These are phyloP conservation scores for Vairimorpha ceranae DNA, from an alignment of 371 early-diverging fungal species.

Conservation along the genomic window DNA sequence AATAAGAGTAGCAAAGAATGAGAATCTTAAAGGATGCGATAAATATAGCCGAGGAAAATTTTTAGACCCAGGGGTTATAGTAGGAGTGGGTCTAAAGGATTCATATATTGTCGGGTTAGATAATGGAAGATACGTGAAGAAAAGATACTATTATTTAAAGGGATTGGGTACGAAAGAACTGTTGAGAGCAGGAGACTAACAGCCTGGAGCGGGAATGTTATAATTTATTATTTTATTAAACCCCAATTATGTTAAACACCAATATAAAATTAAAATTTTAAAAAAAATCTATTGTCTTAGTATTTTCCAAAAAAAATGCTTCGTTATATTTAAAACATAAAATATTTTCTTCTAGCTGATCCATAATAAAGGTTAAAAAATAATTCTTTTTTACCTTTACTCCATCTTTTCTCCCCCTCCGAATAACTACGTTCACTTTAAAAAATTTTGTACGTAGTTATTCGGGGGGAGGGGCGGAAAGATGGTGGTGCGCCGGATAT, in stretches of 20 bases:
- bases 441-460: too few species aligned
- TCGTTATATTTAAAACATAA: too few species aligned
- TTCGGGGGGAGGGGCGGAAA: too few species aligned
- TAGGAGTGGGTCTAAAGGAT: constrained; percentile 6
- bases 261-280: too few species aligned
- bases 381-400: too few species aligned
- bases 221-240: not conserved
- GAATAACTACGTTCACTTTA: too few species aligned
- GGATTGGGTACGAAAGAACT: not conserved
- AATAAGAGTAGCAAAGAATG: not conserved
- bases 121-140: not conserved
- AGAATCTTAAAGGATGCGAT: not conserved
- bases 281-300: too few species aligned
- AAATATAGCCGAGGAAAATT: constrained; percentile 3
- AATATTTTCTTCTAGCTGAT: too few species aligned
- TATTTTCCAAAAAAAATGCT: too few species aligned
- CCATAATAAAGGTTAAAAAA: too few species aligned
- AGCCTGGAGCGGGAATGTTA: not conserved
- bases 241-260: not conserved
- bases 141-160: constrained; percentile 27
- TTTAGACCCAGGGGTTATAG: not conserved
- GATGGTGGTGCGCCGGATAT: too few species aligned
- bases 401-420: too few species aligned
- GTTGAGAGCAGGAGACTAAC: not conserved
- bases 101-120: constrained; percentile 4